Percentiles rank a stretch among this genome's conserved stretches.
These are phyloP conservation scores for Cladochytrium replicatum DNA, from an alignment of 192 early-diverging fungal species.

Conservation along the genomic window DNA sequence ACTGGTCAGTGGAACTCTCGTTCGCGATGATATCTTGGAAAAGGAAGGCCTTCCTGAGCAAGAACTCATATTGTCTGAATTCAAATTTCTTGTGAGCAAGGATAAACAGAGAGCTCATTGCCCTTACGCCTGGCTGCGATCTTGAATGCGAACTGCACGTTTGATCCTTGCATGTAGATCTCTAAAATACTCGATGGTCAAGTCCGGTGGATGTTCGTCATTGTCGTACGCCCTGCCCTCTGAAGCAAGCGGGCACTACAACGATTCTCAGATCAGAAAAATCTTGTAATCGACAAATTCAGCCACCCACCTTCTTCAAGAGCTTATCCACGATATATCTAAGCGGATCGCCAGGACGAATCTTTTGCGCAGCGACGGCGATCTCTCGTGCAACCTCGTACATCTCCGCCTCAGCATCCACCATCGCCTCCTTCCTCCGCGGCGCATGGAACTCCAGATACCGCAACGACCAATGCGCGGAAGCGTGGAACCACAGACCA, in stretches of 20 bases:
- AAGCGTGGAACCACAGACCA: conserved; percentile 67
- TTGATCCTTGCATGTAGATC: conserved; percentile 62
- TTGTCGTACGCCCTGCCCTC: conserved; percentile 13
- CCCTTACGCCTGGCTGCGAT: conserved; percentile 63
- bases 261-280: background rate
- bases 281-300: too few relatives aligned
- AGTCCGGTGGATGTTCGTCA: conserved; percentile 8
- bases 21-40: conserved; percentile 73
- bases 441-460: conserved; percentile 59
- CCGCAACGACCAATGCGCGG: conserved; percentile 46
- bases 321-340: conserved; percentile 54
- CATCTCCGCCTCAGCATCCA: conserved; percentile 77
- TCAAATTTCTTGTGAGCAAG: background rate
- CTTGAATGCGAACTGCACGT: conserved; percentile 53
- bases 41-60: conserved; percentile 68
- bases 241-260: conserved; percentile 32
- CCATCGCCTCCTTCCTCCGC: conserved; percentile 64
- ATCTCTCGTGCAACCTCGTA: conserved; percentile 48
- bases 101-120: background rate
- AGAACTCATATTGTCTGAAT: conserved; percentile 60
- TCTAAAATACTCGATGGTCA: conserved; percentile 58
- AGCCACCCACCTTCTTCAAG: conserved; percentile 31
- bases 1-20: conserved; percentile 52
- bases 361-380: conserved; percentile 28
- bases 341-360: conserved; percentile 33